Percentiles rank a stretch among this genome's conserved stretches.
These are phyloP conservation scores for Ophiostoma sp. DNA, from an alignment of 2,329 filamentous ascomycete species.

Conservation along the genomic window DNA sequence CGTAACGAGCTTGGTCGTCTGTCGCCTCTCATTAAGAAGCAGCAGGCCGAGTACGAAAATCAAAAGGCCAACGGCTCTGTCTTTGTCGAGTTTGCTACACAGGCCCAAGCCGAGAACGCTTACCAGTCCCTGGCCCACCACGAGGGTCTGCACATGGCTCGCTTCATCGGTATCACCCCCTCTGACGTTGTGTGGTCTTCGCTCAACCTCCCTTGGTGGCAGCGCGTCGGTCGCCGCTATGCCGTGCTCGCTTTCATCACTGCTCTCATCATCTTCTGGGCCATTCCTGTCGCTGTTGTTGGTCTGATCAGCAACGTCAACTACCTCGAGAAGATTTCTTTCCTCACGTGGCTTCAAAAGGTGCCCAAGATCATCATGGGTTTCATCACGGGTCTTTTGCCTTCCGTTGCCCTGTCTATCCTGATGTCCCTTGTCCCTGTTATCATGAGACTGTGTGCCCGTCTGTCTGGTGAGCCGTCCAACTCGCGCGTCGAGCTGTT, in stretches of 20 bases:
- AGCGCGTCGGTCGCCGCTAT: constrained; percentile 67
- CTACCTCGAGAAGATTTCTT: constrained; percentile 59
- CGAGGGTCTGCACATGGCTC: constrained; percentile 76
- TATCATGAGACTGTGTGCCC: constrained; percentile 75
- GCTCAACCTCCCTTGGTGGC: constrained; percentile 79
- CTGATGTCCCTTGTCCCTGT: constrained; percentile 83
- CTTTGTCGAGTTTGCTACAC: constrained; percentile 83
- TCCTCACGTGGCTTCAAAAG: constrained; percentile 63
- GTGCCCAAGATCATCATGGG: constrained; percentile 69
- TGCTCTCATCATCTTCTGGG: constrained; percentile 82
- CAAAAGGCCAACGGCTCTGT: constrained; percentile 66
- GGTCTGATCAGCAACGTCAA: constrained; percentile 81
- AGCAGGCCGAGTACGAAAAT: constrained; percentile 60
- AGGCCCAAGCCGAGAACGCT: constrained; percentile 78
- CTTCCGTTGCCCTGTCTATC: constrained; percentile 69
- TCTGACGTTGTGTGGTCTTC: constrained; percentile 84
- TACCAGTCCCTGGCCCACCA: constrained; percentile 85
- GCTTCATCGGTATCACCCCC: constrained; percentile 77
- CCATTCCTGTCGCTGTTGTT: constrained; percentile 68
- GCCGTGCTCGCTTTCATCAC: constrained; percentile 65
- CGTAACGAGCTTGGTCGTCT: constrained; percentile 71
- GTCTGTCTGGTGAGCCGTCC: constrained; percentile 72
- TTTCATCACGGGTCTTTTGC: constrained; percentile 78
- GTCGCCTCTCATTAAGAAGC: constrained; percentile 62
- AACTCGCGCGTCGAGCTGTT: constrained; percentile 76